Base-by-base conservation (phyloP, 371 early-diverging fungal species). In the Haplosporangium sp. region DNA sequence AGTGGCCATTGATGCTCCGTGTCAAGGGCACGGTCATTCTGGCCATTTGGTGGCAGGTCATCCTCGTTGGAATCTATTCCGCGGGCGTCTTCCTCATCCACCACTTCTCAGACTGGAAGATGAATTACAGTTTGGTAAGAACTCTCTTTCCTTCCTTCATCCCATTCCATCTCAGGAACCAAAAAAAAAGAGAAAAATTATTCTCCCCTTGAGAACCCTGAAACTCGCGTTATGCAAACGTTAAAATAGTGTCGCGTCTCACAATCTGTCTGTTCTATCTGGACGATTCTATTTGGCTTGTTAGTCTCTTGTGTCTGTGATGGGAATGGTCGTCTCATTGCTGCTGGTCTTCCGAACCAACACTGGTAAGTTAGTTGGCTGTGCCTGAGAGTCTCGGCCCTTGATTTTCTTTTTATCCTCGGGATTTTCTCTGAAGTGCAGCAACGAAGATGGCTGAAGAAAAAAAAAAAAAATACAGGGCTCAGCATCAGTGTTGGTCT, bases 321-420 rank as follows among this genome's bases (percentile, higher is more conserved):
- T 89, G 64, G 85, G 87, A 23, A 84, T 91, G 63, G 89, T 90
- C 13, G 84, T 92, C 46, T 86, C 86, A 38, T 72, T 91, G 59
- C 83, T 92, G 46, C 80, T 92, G 51, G 92, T 92, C 38, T 93
- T 93, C 83, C 84, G 94, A 21, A 93, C 91, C 45, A 94, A 94
- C 84, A 91, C 93, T 0, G 85, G 80, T 79, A 69, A 59, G 73
- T 50, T 2, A 29, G 29, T 29, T 29, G 29, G 29, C 29, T 29
- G 29, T 29, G 29, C 29, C 29, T 29, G 29, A 4, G 1, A 29
- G 29, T 29, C 29, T 29, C 29, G 29, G 29, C 29, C 4, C 29
- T 29, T 29, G 29, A 29, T 29, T 29, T 29, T 29, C 29, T 29
- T 29, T 29, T 29, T 4, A 4, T 29, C 2, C 29, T 29, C 29